Conservation (phyloP, 2,329 filamentous ascomycete genomes). For the Ascomycota sp. region DNA sequence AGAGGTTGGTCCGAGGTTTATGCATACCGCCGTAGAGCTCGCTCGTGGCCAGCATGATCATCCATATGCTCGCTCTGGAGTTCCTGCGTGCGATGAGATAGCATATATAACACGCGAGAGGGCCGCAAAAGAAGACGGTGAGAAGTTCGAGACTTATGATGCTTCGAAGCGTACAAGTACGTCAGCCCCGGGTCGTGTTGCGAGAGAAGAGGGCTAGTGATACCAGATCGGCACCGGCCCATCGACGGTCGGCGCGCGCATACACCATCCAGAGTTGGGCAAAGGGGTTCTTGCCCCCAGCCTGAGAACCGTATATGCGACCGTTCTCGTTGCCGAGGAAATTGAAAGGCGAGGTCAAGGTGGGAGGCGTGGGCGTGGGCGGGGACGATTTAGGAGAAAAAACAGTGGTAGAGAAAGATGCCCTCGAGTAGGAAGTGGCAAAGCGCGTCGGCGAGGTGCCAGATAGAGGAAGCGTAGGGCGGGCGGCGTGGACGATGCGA, state of each 20-base stretch:
- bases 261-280: conserved; percentile 51
- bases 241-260: conserved; percentile 39
- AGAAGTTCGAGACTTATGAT: conserved; percentile 45
- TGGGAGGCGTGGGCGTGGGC: conserved; percentile 8
- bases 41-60: conserved; percentile 43
- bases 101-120: conserved; percentile 37
- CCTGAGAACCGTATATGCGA: conserved; percentile 35
- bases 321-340: conserved; percentile 26
- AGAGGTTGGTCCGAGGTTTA: too few relatives aligned
- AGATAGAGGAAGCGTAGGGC: conserved; percentile 63
- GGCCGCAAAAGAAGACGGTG: conserved; percentile 42
- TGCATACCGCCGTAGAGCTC: conserved; percentile 44
- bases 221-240: conserved; percentile 41
- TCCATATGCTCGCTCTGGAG: conserved; percentile 35
- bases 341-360: conserved; percentile 19
- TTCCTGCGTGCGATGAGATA: conserved; percentile 36
- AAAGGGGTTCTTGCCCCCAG: conserved; percentile 29
- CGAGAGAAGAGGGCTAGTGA: conserved; percentile 4
- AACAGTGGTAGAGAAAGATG: conserved; percentile 82
- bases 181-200: not conserved
- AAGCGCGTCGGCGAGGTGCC: conserved; percentile 84
- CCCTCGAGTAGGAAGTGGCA: conserved; percentile 87
- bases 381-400: conserved; percentile 39
- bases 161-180: conserved; percentile 13
- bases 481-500: conserved; percentile 19